A percentile compares a stretch with the other conserved stretches of the same genome.
Conservation (phyloP, 1,139 yeast species). For the Debaryomyces fabryi region DNA sequence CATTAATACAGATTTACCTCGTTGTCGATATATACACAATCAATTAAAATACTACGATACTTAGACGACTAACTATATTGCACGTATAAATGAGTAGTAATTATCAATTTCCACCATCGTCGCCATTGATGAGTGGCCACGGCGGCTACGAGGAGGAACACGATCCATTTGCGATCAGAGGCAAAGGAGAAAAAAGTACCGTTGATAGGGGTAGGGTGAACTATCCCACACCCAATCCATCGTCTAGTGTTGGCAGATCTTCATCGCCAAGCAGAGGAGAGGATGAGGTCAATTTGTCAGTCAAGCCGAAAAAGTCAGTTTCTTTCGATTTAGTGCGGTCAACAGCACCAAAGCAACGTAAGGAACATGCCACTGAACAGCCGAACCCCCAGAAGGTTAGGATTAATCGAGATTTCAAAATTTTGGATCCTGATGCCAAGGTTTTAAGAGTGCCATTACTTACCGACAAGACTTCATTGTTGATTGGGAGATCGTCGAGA, state of each 20-base stretch:
- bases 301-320: slow-evolving; percentile 8
- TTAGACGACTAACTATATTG: background rate
- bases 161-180: slow-evolving; percentile 25
- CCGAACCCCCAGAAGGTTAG: slow-evolving; percentile 7
- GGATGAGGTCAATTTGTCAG: background rate
- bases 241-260: slow-evolving; percentile 52
- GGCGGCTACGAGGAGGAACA: slow-evolving; percentile 26
- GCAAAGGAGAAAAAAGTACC: slow-evolving; percentile 7
- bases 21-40: background rate
- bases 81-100: slow-evolving; percentile 7
- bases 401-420: slow-evolving; percentile 39
- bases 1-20: background rate
- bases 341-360: background rate
- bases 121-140: slow-evolving; percentile 50
- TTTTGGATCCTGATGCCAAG: slow-evolving; percentile 41
- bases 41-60: background rate
- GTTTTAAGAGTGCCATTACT: slow-evolving; percentile 43
- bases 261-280: slow-evolving; percentile 38
- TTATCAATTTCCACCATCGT: slow-evolving; percentile 64
- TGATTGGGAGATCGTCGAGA: slow-evolving; percentile 68
- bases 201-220: slow-evolving; percentile 27
- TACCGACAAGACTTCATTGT: slow-evolving; percentile 24
- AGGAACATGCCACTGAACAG: background rate
- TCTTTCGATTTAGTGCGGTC: background rate
- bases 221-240: slow-evolving; percentile 60